Percentiles rank a stretch among this genome's conserved stretches.
Conservation (phyloP, 352 stramenopile species). For the Elongisporangium prolatum region DNA sequence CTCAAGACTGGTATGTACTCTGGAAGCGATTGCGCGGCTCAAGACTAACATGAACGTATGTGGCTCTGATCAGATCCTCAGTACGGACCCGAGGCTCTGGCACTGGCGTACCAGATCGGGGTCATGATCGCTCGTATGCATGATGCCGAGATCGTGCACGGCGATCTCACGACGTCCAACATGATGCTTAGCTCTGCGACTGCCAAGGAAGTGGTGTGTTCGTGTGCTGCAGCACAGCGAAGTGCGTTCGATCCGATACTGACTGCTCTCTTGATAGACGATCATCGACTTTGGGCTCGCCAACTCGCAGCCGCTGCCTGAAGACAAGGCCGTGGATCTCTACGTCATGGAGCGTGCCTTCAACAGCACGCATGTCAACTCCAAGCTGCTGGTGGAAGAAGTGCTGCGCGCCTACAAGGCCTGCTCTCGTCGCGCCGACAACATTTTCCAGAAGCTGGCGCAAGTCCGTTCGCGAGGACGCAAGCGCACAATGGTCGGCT, state of each 20-base stretch:
- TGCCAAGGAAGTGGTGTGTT: slow-evolving; percentile 59
- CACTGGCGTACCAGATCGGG: slow-evolving; percentile 83
- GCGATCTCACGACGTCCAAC: slow-evolving; percentile 93
- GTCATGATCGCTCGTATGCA: slow-evolving; percentile 90
- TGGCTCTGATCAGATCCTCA: slow-evolving; percentile 23
- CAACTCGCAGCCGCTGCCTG: slow-evolving; percentile 75
- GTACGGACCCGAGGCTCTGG: slow-evolving; percentile 46
- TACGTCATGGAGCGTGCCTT: slow-evolving; percentile 93
- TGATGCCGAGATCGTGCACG: slow-evolving; percentile 90
- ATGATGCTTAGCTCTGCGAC: slow-evolving; percentile 84
- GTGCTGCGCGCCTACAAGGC: slow-evolving; percentile 86
- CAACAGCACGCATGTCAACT: slow-evolving; percentile 86
- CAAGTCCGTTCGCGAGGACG: slow-evolving; percentile 85
- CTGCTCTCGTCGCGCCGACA: slow-evolving; percentile 64
- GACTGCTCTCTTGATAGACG: slow-evolving; percentile 27
- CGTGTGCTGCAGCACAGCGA: too few species aligned
- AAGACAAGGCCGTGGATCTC: slow-evolving; percentile 92
- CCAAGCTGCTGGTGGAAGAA: slow-evolving; percentile 75
- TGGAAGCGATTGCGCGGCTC: background rate
- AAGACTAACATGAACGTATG: background rate
- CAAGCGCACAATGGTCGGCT: slow-evolving; percentile 91
- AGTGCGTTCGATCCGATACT: too few species aligned
- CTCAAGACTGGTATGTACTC: slow-evolving; percentile 38
- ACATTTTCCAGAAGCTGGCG: slow-evolving; percentile 83
- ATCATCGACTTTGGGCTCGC: slow-evolving; percentile 86